phyloP scores from a whole-genome alignment of 768 basidiomycete species.

The Ramaria sp. region DNA sequence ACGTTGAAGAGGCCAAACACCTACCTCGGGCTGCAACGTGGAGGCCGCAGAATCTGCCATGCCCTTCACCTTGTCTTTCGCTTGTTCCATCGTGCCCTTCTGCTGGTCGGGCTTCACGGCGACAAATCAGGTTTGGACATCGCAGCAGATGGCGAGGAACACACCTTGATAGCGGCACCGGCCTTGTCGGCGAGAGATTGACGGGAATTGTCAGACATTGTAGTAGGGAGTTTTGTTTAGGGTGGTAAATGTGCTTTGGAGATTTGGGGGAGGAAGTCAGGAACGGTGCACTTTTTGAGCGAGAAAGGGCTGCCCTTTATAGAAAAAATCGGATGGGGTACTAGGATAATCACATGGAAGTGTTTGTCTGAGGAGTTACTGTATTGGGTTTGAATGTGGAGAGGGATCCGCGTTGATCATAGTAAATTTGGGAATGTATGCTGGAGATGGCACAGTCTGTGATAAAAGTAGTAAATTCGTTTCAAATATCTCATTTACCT shows the following conservation, averaged over 20 bases:
- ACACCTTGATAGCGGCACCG: conserved; percentile 37
- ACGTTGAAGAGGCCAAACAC: too few species aligned
- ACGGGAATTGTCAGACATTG: conserved; percentile 46
- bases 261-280: background rate
- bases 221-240: background rate
- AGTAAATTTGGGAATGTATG: too few species aligned
- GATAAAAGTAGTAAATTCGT: too few species aligned
- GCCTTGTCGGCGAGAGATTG: conserved; percentile 53
- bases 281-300: too few species aligned
- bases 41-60: conserved; percentile 36
- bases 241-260: background rate
- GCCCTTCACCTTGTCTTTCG: conserved; percentile 38
- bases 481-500: too few species aligned
- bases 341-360: too few species aligned
- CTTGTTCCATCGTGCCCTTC: conserved; percentile 41
- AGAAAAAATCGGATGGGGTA: too few species aligned
- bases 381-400: too few species aligned
- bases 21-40: conserved; percentile 39
- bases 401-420: too few species aligned
- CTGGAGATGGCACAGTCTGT: too few species aligned
- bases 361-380: too few species aligned
- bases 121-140: background rate
- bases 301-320: too few species aligned
- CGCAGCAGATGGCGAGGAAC: background rate
- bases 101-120: conserved; percentile 41